Base-by-base conservation (phyloP, 169 alveolate species). In the Plasmodium knowlesi region DNA sequence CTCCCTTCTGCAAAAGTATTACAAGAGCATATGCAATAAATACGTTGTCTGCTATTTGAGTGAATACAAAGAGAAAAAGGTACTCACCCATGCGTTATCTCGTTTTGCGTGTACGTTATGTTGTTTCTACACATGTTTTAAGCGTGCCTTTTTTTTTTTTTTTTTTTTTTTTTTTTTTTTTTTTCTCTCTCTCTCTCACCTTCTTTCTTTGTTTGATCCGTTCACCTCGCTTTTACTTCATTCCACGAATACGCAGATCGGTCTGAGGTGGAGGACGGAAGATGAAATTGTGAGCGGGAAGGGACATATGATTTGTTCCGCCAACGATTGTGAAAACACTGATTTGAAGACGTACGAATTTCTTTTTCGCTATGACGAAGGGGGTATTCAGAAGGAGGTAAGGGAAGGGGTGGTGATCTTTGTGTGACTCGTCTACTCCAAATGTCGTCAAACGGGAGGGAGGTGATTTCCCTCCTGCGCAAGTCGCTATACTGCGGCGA, bases 201-300 rank as follows among this genome's bases (percentile, higher is more conserved):
- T n/a, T n/a, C n/a, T n/a, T n/a, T 57, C 73, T n/a, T 32, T 6
- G 73, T n/a, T 16, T 57, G 10, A 1, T n/a, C n/a, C 10, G 71
- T 61, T 34, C 46, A 67, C 22, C 37, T 54, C 28, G 5, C 43
- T 34, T 83, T 34, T 83, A 32, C 46, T 8, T 37, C 39, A 16
- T 67, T 9, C n/a, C 73, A 57, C 73, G 32, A 32, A 32, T 5
- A 22, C 34, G 25, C 41, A 89, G 94, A 89, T 89, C 32, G 94
- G 94, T 5, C 50, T 89, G 8, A 89, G 94, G 82, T 89, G 94
- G 94, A 61, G 94, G 80, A 89, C 94, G 72, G 94, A 89, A 70
- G 94, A 82, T 19, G 94, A 89, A 82, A 82, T 89, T 39, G 81
- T 89, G 5, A 54, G 54, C 9, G 94, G 94, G 5, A 89, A 89